A percentile compares a stretch with the other conserved stretches of the same genome.
Conservation (phyloP, 441 rosid genomes). For the Dalechampia spathulata region DNA sequence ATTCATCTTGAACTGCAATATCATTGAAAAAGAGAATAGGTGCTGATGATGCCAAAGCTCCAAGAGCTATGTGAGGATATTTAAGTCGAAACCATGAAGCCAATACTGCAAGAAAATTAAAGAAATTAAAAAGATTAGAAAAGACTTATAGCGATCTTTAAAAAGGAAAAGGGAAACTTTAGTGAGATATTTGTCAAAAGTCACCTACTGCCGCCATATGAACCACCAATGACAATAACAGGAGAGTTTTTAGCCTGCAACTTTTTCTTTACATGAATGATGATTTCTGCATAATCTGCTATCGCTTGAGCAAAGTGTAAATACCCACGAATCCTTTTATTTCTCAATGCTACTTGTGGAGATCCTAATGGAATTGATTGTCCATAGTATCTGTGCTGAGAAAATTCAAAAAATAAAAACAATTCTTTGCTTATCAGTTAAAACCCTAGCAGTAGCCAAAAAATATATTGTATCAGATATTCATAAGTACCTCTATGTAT, state of each 20-base stretch:
- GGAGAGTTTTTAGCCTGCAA: slow-evolving; percentile 40
- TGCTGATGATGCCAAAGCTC: slow-evolving; percentile 63
- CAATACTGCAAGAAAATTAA: slow-evolving; percentile 27
- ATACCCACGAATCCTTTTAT: slow-evolving; percentile 48
- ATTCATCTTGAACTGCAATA: slow-evolving; percentile 35
- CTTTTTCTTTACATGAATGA: slow-evolving; percentile 39
- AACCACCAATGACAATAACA: slow-evolving; percentile 64
- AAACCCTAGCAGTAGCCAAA: too few relatives aligned
- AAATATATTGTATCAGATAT: neutral
- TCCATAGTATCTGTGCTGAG: slow-evolving; percentile 79
- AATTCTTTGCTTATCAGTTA: too few relatives aligned
- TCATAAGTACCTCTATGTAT: slow-evolving; percentile 50
- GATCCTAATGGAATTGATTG: slow-evolving; percentile 51
- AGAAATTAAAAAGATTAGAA: neutral
- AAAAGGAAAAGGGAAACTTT: too few relatives aligned
- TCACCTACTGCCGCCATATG: slow-evolving; percentile 73
- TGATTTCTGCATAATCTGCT: slow-evolving; percentile 64
- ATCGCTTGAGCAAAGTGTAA: slow-evolving; percentile 66
- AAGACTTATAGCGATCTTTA: too few relatives aligned
- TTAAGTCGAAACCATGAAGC: slow-evolving; percentile 60
- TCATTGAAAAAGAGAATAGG: slow-evolving; percentile 53
- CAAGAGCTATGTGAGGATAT: slow-evolving; percentile 55
- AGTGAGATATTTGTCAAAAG: too few relatives aligned
- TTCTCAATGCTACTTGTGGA: slow-evolving; percentile 34
- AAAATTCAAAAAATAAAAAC: too few relatives aligned